These are phyloP conservation scores for Claviceps sp. DNA, from an alignment of 2,329 filamentous ascomycete genomes.

Conservation along the genomic window DNA sequence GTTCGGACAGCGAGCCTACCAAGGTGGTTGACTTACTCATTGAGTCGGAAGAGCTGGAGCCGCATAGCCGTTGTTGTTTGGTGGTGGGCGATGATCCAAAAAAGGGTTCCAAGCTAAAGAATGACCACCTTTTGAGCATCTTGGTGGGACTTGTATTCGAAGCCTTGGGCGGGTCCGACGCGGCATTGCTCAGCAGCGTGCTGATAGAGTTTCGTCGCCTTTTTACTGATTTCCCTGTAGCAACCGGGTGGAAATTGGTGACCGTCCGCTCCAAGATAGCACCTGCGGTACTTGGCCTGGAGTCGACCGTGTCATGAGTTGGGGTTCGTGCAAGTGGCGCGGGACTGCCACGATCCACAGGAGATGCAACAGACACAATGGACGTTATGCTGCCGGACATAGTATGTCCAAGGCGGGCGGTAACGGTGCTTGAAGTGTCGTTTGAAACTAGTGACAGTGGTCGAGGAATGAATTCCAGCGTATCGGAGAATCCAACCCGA, in stretches of 20 bases:
- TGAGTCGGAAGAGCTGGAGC: slow-evolving; percentile 31
- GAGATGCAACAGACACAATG: slow-evolving; percentile 46
- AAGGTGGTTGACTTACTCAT: slow-evolving; percentile 15
- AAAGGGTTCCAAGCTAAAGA: slow-evolving; percentile 47
- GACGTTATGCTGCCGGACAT: slow-evolving; percentile 72
- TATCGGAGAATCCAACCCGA: slow-evolving; percentile 73
- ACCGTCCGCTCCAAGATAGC: slow-evolving; percentile 44
- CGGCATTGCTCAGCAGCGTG: slow-evolving; percentile 30
- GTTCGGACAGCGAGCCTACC: slow-evolving; percentile 22
- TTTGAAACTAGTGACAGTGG: slow-evolving; percentile 75
- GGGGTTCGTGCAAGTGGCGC: slow-evolving; percentile 24
- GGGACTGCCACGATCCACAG: slow-evolving; percentile 27
- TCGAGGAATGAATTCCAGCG: slow-evolving; percentile 68
- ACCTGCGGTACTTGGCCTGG: slow-evolving; percentile 56
- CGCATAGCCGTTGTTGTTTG: slow-evolving; percentile 32
- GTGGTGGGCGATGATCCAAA: slow-evolving; percentile 30
- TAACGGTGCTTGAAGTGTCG: slow-evolving; percentile 67
- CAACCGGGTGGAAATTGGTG: slow-evolving; percentile 11
- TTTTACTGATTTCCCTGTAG: slow-evolving; percentile 18
- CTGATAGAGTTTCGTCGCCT: slow-evolving; percentile 48
- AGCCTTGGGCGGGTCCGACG: slow-evolving; percentile 20
- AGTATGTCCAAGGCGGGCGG: slow-evolving; percentile 56
- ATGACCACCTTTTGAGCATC: slow-evolving; percentile 45
- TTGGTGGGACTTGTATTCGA: slow-evolving; percentile 35
- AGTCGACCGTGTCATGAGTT: slow-evolving; percentile 30